Conservation (phyloP, 768 basidiomycete species). For the Phylloporus sp. region DNA sequence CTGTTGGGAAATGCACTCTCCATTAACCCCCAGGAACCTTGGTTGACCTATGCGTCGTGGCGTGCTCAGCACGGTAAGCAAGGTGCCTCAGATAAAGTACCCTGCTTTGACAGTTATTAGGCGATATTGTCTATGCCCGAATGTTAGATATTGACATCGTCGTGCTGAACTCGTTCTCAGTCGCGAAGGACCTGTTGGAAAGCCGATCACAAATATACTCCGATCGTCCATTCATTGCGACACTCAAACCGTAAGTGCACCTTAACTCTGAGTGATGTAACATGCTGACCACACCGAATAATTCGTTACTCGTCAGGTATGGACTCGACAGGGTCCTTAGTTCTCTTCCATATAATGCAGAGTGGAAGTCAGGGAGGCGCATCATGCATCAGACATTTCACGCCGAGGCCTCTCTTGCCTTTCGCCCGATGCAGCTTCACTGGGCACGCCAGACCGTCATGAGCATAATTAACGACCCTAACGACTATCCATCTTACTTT, state of each 20-base stretch:
- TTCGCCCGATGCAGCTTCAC: slow-evolving; percentile 5
- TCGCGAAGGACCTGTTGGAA: slow-evolving; percentile 43
- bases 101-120: slow-evolving; percentile 13
- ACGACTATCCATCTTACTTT: not conserved
- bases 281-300: too few species aligned
- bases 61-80: slow-evolving; percentile 5
- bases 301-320: not conserved
- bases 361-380: slow-evolving; percentile 1
- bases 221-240: slow-evolving; percentile 38
- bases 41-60: slow-evolving; percentile 9
- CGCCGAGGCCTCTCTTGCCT: not conserved
- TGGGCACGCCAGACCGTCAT: not conserved
- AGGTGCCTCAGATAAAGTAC: not conserved
- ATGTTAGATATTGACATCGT: slow-evolving; percentile 42
- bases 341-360: not conserved
- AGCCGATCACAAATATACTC: slow-evolving; percentile 44
- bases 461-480: not conserved
- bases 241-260: slow-evolving; percentile 3
- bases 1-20: slow-evolving; percentile 1
- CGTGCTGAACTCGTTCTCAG: slow-evolving; percentile 41
- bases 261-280: too few species aligned
- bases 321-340: slow-evolving; percentile 3
- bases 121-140: slow-evolving; percentile 43
- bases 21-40: slow-evolving; percentile 4
- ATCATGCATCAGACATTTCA: slow-evolving; percentile 6